Conservation (phyloP, 208 protist species). For the Angomonas deanei region DNA sequence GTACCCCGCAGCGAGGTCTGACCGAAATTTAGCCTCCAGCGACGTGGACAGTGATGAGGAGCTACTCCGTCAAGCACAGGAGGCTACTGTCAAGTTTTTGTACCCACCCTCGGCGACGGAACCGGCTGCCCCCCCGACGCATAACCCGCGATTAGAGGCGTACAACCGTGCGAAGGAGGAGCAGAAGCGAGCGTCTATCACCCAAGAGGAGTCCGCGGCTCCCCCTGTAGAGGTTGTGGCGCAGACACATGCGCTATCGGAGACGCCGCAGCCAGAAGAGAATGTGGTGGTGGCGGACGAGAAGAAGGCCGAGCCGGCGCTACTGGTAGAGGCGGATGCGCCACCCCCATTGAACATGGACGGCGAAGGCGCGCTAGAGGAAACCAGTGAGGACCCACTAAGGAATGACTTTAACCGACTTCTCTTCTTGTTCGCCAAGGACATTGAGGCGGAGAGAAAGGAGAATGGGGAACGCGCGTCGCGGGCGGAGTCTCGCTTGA, state of each 20-base stretch:
- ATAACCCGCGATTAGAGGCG: conserved; percentile 13
- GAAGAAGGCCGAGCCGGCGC: no score
- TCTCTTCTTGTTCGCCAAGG: conserved; percentile 34
- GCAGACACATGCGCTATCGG: neutral
- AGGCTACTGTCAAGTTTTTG: conserved; percentile 37
- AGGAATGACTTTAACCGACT: conserved; percentile 41
- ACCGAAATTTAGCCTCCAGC: neutral
- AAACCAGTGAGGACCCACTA: neutral
- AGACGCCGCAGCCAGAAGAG: neutral
- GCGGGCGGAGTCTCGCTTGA: neutral
- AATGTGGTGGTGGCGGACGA: no score
- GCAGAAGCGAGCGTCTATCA: neutral
- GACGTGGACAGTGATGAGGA: conserved; percentile 44
- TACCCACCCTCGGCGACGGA: conserved; percentile 20
- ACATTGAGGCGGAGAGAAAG: conserved; percentile 16
- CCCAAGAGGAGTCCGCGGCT: no score
- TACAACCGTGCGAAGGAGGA: conserved; percentile 1
- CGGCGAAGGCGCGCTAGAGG: no score
- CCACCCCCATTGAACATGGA: neutral
- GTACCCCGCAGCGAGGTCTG: neutral
- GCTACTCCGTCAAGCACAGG: conserved; percentile 26
- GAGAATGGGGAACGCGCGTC: neutral
- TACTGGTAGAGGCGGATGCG: neutral
- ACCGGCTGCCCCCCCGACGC: conserved; percentile 9
- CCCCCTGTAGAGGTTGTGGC: neutral